Base-by-base conservation (phyloP, 495 filamentous ascomycete genomes). In the Trichoderma gamsii region DNA sequence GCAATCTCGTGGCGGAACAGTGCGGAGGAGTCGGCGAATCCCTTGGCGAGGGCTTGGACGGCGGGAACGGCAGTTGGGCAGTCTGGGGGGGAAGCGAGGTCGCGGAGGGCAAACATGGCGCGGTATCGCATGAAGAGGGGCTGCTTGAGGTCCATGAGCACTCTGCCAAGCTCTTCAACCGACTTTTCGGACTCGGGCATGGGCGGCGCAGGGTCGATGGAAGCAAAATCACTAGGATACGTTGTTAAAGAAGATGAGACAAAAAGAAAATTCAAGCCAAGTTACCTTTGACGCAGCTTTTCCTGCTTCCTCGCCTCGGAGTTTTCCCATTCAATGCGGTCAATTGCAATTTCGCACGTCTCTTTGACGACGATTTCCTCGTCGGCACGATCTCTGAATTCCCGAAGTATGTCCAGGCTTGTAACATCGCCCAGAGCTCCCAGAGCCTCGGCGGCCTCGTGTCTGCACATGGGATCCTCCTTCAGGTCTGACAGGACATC, bases 1-100 rank as follows among this genome's bases (percentile, higher is more conserved):
- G 96, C 95, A 72, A 98, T 91, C 75, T 99, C 95, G 78, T 99
- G 95, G 69, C 95, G 86, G 83, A 99, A 97, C n/a, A 99, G 86
- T 23, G 93, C 92, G 52, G 92, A 96, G 12, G 87, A 82, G 75
- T 99, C 95, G 9, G 82, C 81, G 73, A 99, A 89, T 3, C 95
- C 96, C 72, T 86, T 88, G n/a, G 94, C 90, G 63, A 99, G 82
- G 8, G 93, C 90, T 63, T 88, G 84, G 67, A 99, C 83, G 46
- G 95, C 94, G 23, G 88, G 88, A 29, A 92, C 83, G 9, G 93
- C 92, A 2, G 92, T 96, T 7, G 93, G 90, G 41, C 94, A 87
- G 73, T 96, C 91, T 5, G 93, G 92, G 3, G 94, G 93, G 8
- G 93, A 97, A 16, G 92, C 90, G 65, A 99, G 86, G 78, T 98